phyloP scores from a whole-genome alignment of 164 flowering plant genomes.

The Macadamia tetraphylla region DNA sequence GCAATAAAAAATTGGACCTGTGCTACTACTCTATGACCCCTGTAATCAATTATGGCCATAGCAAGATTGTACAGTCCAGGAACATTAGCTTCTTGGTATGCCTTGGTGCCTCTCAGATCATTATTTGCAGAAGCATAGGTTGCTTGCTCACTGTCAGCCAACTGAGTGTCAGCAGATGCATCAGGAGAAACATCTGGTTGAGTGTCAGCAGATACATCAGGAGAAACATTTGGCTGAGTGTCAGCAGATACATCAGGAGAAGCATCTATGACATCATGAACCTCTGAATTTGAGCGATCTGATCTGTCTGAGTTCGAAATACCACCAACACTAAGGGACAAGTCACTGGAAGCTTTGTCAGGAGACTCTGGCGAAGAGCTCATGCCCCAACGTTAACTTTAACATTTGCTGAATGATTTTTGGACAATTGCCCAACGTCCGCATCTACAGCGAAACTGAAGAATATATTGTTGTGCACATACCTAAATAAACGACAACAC shows the following conservation, averaged over 20 bases:
- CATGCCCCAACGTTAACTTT: slow-evolving; percentile 19
- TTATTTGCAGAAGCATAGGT: slow-evolving; percentile 99
- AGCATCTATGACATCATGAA: slow-evolving; percentile 19
- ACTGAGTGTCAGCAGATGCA: too few species aligned
- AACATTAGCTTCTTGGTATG: slow-evolving; percentile 97
- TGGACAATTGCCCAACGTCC: slow-evolving; percentile 65
- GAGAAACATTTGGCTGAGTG: too few species aligned
- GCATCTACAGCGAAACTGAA: slow-evolving; percentile 99
- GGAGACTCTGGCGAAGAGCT: slow-evolving; percentile 18
- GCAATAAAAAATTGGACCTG: slow-evolving; percentile 64
- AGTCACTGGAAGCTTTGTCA: slow-evolving; percentile 23
- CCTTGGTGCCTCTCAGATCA: slow-evolving; percentile 95
- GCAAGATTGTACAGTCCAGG: slow-evolving; percentile 94
- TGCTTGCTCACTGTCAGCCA: slow-evolving; percentile 94
- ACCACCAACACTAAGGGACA: slow-evolving; percentile 16
- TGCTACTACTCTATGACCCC: slow-evolving; percentile 97
- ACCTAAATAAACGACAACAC: slow-evolving; percentile 41
- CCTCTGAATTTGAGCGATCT: slow-evolving; percentile 20
- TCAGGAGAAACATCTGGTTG: too few species aligned
- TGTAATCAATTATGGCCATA: slow-evolving; percentile 95
- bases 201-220: too few species aligned
- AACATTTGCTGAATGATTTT: slow-evolving; percentile 32
- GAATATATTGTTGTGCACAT: slow-evolving; percentile 99
- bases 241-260: slow-evolving; percentile 48
- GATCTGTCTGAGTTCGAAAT: slow-evolving; percentile 24